These are phyloP conservation scores for Beauveria sp. DNA, from an alignment of 2,329 filamentous ascomycete genomes.

Conservation along the genomic window DNA sequence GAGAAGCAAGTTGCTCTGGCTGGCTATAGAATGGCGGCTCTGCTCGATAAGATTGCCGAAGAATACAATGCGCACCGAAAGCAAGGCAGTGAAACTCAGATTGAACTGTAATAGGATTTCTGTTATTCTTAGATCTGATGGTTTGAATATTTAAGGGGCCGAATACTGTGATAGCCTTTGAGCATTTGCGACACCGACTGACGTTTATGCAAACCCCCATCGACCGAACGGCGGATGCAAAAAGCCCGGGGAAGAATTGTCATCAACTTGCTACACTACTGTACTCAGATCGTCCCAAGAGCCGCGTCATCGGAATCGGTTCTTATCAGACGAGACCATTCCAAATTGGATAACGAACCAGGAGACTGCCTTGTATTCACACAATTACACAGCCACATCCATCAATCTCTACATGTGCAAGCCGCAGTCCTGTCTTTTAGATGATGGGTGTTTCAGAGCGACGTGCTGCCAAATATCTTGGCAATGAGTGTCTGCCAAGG, in stretches of 20 bases:
- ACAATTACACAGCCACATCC: neutral
- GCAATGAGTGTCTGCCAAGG: neutral
- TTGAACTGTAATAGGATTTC: constrained; percentile 22
- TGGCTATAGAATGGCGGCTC: constrained; percentile 60
- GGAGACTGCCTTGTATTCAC: neutral
- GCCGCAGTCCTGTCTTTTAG: neutral
- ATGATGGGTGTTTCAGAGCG: neutral
- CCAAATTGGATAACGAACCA: neutral
- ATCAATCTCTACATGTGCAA: too few species aligned
- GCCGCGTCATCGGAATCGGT: neutral
- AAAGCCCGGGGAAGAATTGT: neutral
- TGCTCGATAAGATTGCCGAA: constrained; percentile 56
- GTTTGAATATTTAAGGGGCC: neutral
- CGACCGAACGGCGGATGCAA: neutral
- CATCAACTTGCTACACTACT: neutral
- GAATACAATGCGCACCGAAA: constrained; percentile 19
- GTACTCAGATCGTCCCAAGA: neutral
- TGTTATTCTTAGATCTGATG: neutral
- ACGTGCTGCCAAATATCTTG: neutral
- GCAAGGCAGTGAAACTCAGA: constrained; percentile 13
- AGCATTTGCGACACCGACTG: neutral
- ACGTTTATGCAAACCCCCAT: neutral
- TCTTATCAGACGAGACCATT: neutral
- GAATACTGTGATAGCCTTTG: neutral
- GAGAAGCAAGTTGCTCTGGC: constrained; percentile 61